A percentile compares a stretch with the other conserved stretches of the same genome.
Evolutionary conservation across 2,329 filamentous ascomycete species (phyloP).

Genomic region (Xylaria sp.): DNA sequence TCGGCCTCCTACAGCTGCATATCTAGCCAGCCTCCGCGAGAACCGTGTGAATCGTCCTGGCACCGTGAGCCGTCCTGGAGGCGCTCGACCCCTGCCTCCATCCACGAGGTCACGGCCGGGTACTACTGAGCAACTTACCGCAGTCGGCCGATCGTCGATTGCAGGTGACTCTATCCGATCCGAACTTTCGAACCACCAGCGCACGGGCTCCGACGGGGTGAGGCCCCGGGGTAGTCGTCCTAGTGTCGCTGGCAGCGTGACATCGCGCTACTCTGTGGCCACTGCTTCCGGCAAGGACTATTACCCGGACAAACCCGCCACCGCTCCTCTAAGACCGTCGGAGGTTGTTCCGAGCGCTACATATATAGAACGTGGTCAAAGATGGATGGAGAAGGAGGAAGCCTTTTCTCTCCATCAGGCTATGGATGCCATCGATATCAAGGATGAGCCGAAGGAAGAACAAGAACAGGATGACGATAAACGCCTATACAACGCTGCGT

Average conservation of each 20-base stretch:
- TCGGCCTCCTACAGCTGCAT: conserved; percentile 54
- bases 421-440: conserved; percentile 77
- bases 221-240: conserved; percentile 52
- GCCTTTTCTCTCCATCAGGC: conserved; percentile 75
- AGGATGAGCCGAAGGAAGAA: conserved; percentile 53
- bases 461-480: conserved; percentile 64
- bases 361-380: conserved; percentile 78
- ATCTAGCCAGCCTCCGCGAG: conserved; percentile 76
- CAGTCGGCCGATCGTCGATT: conserved; percentile 48
- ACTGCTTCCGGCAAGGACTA: conserved; percentile 62
- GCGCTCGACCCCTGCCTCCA: conserved; percentile 72
- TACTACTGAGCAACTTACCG: conserved; percentile 43
- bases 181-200: conserved; percentile 51
- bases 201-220: conserved; percentile 48
- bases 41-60: conserved; percentile 70
- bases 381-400: conserved; percentile 86
- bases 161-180: conserved; percentile 49
- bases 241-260: conserved; percentile 60
- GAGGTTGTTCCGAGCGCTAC: conserved; percentile 72
- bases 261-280: conserved; percentile 62
- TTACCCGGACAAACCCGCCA: conserved; percentile 57
- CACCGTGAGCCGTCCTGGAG: conserved; percentile 70
- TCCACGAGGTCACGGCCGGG: conserved; percentile 49
- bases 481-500: conserved; percentile 75
- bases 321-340: conserved; percentile 63